Evolutionary conservation across 148 eudicot species (phyloP).

Genomic region (Diospyros lotus): DNA sequence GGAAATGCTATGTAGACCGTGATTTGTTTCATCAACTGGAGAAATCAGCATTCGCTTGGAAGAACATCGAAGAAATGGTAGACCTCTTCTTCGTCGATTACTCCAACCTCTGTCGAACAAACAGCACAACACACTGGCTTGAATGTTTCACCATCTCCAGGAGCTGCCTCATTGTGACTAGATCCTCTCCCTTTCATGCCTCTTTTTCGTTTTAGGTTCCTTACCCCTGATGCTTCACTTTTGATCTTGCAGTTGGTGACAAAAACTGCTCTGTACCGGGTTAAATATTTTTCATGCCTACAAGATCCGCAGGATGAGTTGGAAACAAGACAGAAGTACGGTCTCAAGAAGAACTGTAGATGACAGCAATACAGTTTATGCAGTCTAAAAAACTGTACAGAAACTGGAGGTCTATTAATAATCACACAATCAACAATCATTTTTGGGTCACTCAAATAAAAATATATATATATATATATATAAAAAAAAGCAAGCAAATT

Average conservation of each 20-base stretch:
- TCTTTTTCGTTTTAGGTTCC: constrained; percentile 48
- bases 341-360: background rate
- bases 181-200: constrained; percentile 27
- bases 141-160: constrained; percentile 25
- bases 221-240: constrained; percentile 30
- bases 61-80: constrained; percentile 85
- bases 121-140: constrained; percentile 72
- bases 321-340: background rate
- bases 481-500: too few species aligned
- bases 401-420: too few species aligned
- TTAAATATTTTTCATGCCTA: constrained; percentile 75
- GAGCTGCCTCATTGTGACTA: constrained; percentile 20
- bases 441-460: too few species aligned
- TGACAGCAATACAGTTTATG: background rate
- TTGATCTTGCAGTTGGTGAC: constrained; percentile 64
- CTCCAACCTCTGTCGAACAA: constrained; percentile 83
- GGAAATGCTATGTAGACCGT: too few species aligned
- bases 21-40: background rate
- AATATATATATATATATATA: too few species aligned
- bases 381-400: too few species aligned
- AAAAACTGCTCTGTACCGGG: constrained; percentile 79
- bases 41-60: constrained; percentile 66
- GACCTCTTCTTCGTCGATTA: constrained; percentile 82
- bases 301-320: constrained; percentile 2
- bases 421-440: too few species aligned